Conservation (phyloP, 352 stramenopile species). For the Pythium oligandrum region DNA sequence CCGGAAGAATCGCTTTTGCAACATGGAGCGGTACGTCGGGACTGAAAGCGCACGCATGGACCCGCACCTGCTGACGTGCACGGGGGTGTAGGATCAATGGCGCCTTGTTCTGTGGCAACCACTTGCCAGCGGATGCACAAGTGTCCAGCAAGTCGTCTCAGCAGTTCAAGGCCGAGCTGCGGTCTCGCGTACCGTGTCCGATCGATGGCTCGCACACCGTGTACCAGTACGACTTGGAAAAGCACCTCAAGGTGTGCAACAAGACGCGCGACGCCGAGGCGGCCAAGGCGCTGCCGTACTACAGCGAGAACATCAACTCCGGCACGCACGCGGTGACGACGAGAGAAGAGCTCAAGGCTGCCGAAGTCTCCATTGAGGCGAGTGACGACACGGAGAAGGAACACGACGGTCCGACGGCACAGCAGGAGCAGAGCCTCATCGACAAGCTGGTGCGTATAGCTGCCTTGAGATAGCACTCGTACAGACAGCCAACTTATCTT, state of each 20-base stretch:
- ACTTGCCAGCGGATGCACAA: slow-evolving; percentile 38
- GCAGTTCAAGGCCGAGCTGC: slow-evolving; percentile 51
- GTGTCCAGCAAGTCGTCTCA: slow-evolving; percentile 50
- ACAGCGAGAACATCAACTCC: slow-evolving; percentile 78
- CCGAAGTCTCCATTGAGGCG: slow-evolving; percentile 2
- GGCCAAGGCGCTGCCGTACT: slow-evolving; percentile 65
- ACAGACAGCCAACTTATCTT: too few species aligned
- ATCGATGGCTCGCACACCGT: slow-evolving; percentile 67
- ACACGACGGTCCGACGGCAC: slow-evolving; percentile 30
- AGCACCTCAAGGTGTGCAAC: slow-evolving; percentile 80
- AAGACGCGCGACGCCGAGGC: slow-evolving; percentile 54
- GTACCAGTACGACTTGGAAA: slow-evolving; percentile 73
- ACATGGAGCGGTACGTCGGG: slow-evolving; percentile 51
- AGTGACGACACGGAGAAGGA: slow-evolving; percentile 10
- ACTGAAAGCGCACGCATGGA: neutral
- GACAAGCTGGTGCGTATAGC: slow-evolving; percentile 42
- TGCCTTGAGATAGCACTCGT: too few species aligned
- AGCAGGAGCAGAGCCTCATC: slow-evolving; percentile 62
- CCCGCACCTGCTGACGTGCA: neutral
- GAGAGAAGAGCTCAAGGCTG: neutral
- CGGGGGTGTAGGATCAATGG: slow-evolving; percentile 35
- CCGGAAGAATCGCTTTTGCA: slow-evolving; percentile 81
- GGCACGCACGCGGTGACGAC: slow-evolving; percentile 25
- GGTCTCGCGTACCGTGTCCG: slow-evolving; percentile 66
- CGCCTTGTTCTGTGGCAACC: slow-evolving; percentile 71